Base-by-base conservation (phyloP, 192 early-diverging fungal species). In the Coemansia sp. region DNA sequence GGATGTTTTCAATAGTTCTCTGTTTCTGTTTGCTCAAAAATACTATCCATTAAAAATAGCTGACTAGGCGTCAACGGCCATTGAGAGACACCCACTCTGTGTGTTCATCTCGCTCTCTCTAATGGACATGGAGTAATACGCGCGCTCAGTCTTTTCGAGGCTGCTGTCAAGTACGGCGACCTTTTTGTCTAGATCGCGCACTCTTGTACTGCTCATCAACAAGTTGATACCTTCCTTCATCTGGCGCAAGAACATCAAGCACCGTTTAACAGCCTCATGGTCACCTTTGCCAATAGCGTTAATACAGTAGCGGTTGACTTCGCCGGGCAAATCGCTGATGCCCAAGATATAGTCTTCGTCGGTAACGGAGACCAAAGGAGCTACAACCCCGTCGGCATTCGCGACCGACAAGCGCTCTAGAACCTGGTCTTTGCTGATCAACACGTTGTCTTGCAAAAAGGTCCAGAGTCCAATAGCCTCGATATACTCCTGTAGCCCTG, bases 241-340 rank as follows among this genome's bases (percentile, higher is more conserved):
- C 32, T 36, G 31, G 1, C 82, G 69, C 55, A 89, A 53, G 44
- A 87, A 85, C 25, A 32, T 59, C 46, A 85, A 64, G 48, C 80
- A 76, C n/a, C 68, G 57, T 21, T 51, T 59, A 7, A 80, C 85
- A 5, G 75, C 78, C 12, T 80, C 69, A 3, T 59, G 62, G 23
- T 86, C 77, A 32, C 82, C 77, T 64, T 79, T 83, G 1, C 76
- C 84, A 41, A 89, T 73, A 3, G 80, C 63, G 50, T 87, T 89
- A 58, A 89, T 89, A 71, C 76, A 78, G 25, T 80, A 84, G 41
- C 87, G 76, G 65, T 87, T 89, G 31, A 89, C 72, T 58, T 89
- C 87, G 10, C 87, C 87, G 1, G 85, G 81, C 39, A 89, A 66
- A 71, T 89, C 87, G 34, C 85, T 77, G 11, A 89, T 64, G 0